Evolutionary conservation across 2,329 filamentous ascomycete genomes (phyloP).

Genomic region (Pezicula carpinea): DNA sequence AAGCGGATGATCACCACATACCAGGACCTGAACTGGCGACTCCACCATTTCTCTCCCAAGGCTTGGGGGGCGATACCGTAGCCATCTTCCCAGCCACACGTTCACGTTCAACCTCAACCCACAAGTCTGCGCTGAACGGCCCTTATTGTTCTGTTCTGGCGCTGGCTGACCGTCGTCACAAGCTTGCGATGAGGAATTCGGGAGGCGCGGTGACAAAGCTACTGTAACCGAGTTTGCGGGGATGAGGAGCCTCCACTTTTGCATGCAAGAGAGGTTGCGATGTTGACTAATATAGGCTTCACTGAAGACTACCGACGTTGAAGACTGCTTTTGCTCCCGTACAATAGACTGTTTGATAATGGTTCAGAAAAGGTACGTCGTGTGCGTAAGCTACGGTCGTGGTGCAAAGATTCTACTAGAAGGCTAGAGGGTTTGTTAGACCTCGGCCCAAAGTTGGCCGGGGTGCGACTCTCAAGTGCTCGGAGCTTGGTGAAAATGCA

Average conservation of each 20-base stretch:
- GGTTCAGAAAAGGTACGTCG: too few species aligned
- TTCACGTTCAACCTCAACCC: constrained; percentile 5
- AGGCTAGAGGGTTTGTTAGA: too few species aligned
- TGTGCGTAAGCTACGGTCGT: too few species aligned
- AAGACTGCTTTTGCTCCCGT: constrained; percentile 3
- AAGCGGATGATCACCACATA: constrained; percentile 15
- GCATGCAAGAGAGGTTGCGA: neutral
- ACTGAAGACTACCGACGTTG: constrained; percentile 1
- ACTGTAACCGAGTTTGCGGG: constrained; percentile 9
- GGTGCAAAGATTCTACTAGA: too few species aligned
- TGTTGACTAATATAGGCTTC: neutral
- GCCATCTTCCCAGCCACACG: constrained; percentile 16
- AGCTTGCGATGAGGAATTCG: constrained; percentile 8
- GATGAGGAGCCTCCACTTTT: constrained; percentile 1
- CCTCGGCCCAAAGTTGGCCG: neutral
- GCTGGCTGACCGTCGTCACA: neutral
- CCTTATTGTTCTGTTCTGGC: constrained; percentile 13
- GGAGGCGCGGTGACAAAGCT: constrained; percentile 1
- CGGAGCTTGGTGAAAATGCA: neutral
- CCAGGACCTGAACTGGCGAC: constrained; percentile 22
- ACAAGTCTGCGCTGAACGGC: constrained; percentile 3
- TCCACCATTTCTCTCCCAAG: constrained; percentile 79
- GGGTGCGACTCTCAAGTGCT: neutral
- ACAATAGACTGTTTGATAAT: neutral
- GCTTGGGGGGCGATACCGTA: constrained; percentile 87